Base-by-base conservation (phyloP, 2,329 filamentous ascomycete genomes). In the Xylaria arbuscula region DNA sequence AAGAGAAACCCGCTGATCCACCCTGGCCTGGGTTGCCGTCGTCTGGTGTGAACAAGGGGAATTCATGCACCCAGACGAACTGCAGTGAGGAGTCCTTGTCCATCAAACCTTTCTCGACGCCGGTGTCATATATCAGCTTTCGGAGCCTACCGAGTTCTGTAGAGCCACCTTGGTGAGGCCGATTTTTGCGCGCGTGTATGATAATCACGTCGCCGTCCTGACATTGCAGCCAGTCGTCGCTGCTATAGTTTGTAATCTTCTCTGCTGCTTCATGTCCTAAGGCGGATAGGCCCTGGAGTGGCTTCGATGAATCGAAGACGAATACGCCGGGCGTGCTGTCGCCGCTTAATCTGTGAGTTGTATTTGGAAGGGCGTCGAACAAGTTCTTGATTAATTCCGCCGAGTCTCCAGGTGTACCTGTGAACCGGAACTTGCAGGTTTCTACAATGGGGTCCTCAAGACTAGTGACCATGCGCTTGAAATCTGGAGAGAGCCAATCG, bases 41-140 rank as follows among this genome's bases (percentile, higher is more conserved):
- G 5, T 86, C 87, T 0, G 91, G 93, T 0, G 93, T 94, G 82
- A 99, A 99, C 75, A 99, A 89, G 13, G 96, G 96, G 77, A 99
- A 99, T 68, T 95, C 89, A 0, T 87, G 91, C 13, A 99, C 87
- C 96, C 96, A 99, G 64, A 92, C 86, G 79, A 94, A 95, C 67
- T 84, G 84, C 81, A 88, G 94, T 66, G 76, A 84, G 75, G 68
- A 72, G 40, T 83, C 81, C 0, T 76, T 80, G 3, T 80, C 73
- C 45, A 93, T 82, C 38, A 92, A 82, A 0, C 83, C 86, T 32
- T 87, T 80, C n/a, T 88, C 85, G 0, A 94, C 86, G 2, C 93
- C 91, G 9, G 86, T 83, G 67, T 89, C 88, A 82, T 94, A 90
- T 0, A 97, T 80, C 0, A 89, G 87, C 3, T 86, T 88, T 40